Percentiles rank a stretch among this genome's conserved stretches.
phyloP scores from a whole-genome alignment of 768 basidiomycete species.

The Rhodotorula sphaerocarpa region DNA sequence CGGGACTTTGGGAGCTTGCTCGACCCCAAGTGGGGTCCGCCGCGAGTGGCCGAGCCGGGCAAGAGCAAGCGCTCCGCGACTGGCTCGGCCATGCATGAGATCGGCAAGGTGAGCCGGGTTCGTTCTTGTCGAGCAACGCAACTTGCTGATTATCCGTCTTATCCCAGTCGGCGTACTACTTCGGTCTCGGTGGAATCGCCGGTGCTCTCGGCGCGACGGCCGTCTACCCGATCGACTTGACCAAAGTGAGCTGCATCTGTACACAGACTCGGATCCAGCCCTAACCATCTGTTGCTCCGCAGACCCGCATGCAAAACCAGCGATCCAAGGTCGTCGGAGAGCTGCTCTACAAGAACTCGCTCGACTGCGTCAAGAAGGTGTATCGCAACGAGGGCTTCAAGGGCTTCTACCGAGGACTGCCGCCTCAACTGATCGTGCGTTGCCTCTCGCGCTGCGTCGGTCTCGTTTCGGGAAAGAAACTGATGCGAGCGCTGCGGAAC shows the following conservation, averaged over 20 bases:
- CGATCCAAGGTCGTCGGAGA: conserved; percentile 94
- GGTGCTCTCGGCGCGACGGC: conserved; percentile 94
- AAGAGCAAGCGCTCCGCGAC: conserved; percentile 3
- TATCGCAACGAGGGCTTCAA: conserved; percentile 84
- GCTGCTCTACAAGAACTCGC: conserved; percentile 88
- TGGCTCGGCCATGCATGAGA: conserved; percentile 24
- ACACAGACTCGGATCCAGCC: no score
- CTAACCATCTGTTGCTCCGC: no score
- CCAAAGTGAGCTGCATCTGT: background rate
- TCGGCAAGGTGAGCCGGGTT: conserved; percentile 19
- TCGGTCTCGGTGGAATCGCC: conserved; percentile 75
- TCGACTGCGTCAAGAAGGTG: conserved; percentile 88
- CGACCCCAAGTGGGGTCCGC: conserved; percentile 71
- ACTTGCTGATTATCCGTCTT: conserved; percentile 43
- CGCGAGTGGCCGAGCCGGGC: background rate
- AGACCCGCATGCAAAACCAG: conserved; percentile 87
- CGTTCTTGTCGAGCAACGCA: no score
- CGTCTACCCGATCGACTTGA: conserved; percentile 66
- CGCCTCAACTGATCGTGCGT: conserved; percentile 80
- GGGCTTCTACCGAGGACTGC: conserved; percentile 95
- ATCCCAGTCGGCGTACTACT: conserved; percentile 70
- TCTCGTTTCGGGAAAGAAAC: background rate
- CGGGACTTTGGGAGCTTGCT: conserved; percentile 87
- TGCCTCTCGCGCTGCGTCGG: background rate
- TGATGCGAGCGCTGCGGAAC: conserved; percentile 6